Evolutionary conservation across 2,329 filamentous ascomycete genomes (phyloP).

Genomic region (Clonostachys chloroleuca): DNA sequence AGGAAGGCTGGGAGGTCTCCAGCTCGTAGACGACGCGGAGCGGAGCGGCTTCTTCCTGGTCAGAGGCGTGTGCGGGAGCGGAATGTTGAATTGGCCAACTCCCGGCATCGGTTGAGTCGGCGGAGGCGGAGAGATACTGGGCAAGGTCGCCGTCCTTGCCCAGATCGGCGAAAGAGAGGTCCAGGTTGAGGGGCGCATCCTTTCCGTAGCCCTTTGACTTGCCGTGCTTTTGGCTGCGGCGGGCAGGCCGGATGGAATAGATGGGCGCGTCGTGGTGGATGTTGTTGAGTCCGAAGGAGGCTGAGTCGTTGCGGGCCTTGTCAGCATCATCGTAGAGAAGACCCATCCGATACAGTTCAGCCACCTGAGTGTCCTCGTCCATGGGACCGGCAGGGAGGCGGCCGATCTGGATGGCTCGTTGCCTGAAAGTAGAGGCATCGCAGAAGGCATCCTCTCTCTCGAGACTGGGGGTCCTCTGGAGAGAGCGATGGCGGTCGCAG

Average conservation of each 20-base stretch:
- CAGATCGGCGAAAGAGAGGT: conserved; percentile 37
- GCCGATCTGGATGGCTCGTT: conserved; percentile 14
- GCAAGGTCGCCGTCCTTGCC: conserved; percentile 31
- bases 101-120: conserved; percentile 5
- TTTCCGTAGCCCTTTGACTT: conserved; percentile 11
- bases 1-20: conserved; percentile 19
- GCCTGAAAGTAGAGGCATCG: conserved; percentile 29
- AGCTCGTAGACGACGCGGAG: conserved; percentile 35
- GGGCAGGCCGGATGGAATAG: conserved; percentile 29
- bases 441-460: conserved; percentile 42
- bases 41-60: conserved; percentile 18
- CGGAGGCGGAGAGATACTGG: conserved; percentile 20
- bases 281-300: conserved; percentile 28
- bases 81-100: not conserved
- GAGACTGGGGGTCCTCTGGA: conserved; percentile 30
- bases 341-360: conserved; percentile 36
- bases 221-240: conserved; percentile 17
- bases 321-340: conserved; percentile 38
- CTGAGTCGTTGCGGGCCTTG: conserved; percentile 8
- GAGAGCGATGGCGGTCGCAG: conserved; percentile 20
- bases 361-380: conserved; percentile 26
- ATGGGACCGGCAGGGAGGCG: conserved; percentile 2
- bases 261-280: conserved; percentile 29
- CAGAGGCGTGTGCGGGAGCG: conserved; percentile 1
- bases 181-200: conserved; percentile 21